Conservation (phyloP, 805 yeast species). For the Priceomyces melissophilus region DNA sequence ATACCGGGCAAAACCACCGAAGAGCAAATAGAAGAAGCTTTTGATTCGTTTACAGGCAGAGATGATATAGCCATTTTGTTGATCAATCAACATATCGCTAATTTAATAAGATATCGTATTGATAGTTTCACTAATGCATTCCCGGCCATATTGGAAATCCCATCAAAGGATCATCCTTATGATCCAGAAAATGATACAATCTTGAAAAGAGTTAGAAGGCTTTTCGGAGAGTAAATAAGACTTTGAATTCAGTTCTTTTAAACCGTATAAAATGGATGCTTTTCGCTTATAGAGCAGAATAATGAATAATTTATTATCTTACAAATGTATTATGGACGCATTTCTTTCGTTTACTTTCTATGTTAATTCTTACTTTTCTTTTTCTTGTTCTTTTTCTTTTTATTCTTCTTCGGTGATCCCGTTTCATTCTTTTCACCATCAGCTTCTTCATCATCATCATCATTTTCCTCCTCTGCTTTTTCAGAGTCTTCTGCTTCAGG, state of each 20-base stretch:
- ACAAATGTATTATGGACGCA: not conserved
- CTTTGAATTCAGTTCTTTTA: not conserved
- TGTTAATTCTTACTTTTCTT: slow-evolving; percentile 10
- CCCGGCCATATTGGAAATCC: slow-evolving; percentile 95
- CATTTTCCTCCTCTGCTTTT: not conserved
- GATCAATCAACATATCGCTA: slow-evolving; percentile 94
- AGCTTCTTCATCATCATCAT: not conserved
- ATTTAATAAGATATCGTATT: slow-evolving; percentile 74
- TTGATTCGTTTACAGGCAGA: slow-evolving; percentile 71
- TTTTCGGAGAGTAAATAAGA: slow-evolving; percentile 78
- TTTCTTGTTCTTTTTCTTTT: slow-evolving; percentile 18
- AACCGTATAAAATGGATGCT: not conserved
- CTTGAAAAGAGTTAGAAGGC: slow-evolving; percentile 86
- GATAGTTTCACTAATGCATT: slow-evolving; percentile 87
- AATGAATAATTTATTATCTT: no score
- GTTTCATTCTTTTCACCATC: not conserved
- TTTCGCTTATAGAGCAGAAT: no score
- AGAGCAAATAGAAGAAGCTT: slow-evolving; percentile 72
- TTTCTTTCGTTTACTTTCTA: slow-evolving; percentile 1
- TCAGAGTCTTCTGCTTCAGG: not conserved
- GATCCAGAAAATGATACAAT: slow-evolving; percentile 98
- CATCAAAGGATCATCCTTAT: slow-evolving; percentile 97
- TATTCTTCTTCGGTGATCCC: not conserved
- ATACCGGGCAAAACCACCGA: slow-evolving; percentile 69
- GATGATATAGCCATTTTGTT: slow-evolving; percentile 90